Conservation (phyloP, 177 flowering plant species). For the Vitis hybrid region DNA sequence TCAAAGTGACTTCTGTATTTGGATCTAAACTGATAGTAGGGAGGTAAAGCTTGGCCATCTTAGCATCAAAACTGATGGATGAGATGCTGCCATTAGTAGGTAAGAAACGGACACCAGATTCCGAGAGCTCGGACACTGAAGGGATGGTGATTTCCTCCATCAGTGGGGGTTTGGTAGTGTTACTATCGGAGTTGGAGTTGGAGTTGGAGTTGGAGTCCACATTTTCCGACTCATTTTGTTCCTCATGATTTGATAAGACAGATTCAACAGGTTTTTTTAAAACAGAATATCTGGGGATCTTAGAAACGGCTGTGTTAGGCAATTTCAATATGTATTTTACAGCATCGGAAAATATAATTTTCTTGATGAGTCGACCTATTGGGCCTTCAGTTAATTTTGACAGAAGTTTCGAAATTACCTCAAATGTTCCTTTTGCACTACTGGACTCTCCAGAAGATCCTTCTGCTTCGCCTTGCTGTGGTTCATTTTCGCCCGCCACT, state of each 20-base stretch:
- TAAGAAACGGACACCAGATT: conserved; percentile 17
- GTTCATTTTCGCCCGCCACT: background rate
- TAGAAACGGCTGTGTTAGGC: conserved; percentile 22
- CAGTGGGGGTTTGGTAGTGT: no score
- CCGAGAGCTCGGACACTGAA: conserved; percentile 22
- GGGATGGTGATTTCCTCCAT: conserved; percentile 17
- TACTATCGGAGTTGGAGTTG: no score
- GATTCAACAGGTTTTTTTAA: conserved; percentile 16
- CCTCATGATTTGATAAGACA: conserved; percentile 4
- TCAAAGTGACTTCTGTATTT: conserved; percentile 23
- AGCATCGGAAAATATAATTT: conserved; percentile 3
- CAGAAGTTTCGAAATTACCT: conserved; percentile 8
- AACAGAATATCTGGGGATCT: conserved; percentile 19
- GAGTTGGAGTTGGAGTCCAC: no score
- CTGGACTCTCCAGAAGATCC: background rate
- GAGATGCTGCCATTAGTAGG: conserved; percentile 21
- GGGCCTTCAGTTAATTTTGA: conserved; percentile 10
- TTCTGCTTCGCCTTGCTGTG: background rate
- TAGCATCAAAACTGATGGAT: conserved; percentile 21
- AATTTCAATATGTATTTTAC: conserved; percentile 10
- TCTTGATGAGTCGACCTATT: background rate
- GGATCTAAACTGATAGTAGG: conserved; percentile 17
- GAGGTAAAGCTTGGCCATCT: conserved; percentile 19
- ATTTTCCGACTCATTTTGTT: conserved; percentile 2
- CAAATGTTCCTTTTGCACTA: background rate